These are phyloP conservation scores for Umbilicus rupestris DNA, from an alignment of 164 flowering plant species.

Conservation along the genomic window DNA sequence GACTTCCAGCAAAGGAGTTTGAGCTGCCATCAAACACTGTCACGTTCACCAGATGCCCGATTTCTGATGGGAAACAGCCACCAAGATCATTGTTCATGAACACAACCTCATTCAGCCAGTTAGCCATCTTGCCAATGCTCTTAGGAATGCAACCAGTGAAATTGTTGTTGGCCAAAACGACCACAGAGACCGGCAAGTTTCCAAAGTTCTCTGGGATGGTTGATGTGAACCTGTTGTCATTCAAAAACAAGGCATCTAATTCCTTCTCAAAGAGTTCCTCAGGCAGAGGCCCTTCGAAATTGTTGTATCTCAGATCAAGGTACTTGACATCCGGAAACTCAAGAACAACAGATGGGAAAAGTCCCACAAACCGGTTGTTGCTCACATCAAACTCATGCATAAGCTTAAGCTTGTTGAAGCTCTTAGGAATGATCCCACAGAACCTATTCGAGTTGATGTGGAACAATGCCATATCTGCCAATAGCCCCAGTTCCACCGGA, in stretches of 20 bases:
- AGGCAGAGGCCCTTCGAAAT: slow-evolving; percentile 68
- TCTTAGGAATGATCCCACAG: slow-evolving; percentile 62
- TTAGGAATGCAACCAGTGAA: slow-evolving; percentile 63
- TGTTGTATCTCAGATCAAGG: slow-evolving; percentile 60
- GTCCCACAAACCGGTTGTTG: slow-evolving; percentile 72
- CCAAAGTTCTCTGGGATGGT: slow-evolving; percentile 57
- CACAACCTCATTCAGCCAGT: slow-evolving; percentile 44
- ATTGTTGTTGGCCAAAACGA: slow-evolving; percentile 55
- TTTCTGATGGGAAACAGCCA: slow-evolving; percentile 59
- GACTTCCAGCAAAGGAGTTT: slow-evolving; percentile 35
- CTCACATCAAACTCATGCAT: slow-evolving; percentile 64
- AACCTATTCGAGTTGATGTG: slow-evolving; percentile 70
- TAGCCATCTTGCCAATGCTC: slow-evolving; percentile 54
- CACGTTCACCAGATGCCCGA: slow-evolving; percentile 37
- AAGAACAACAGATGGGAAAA: slow-evolving; percentile 51
- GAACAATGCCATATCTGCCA: slow-evolving; percentile 56
- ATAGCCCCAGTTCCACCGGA: slow-evolving; percentile 54
- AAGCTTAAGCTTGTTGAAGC: slow-evolving; percentile 27
- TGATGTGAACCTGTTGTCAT: slow-evolving; percentile 54
- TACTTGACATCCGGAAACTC: slow-evolving; percentile 36
- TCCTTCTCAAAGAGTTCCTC: slow-evolving; percentile 38
- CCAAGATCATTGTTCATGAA: slow-evolving; percentile 34
- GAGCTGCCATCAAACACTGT: slow-evolving; percentile 36
- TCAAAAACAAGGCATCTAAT: slow-evolving; percentile 61
- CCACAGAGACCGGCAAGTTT: slow-evolving; percentile 48